Conservation (phyloP, 768 basidiomycete species). For the Leccinum aurantiacum region DNA sequence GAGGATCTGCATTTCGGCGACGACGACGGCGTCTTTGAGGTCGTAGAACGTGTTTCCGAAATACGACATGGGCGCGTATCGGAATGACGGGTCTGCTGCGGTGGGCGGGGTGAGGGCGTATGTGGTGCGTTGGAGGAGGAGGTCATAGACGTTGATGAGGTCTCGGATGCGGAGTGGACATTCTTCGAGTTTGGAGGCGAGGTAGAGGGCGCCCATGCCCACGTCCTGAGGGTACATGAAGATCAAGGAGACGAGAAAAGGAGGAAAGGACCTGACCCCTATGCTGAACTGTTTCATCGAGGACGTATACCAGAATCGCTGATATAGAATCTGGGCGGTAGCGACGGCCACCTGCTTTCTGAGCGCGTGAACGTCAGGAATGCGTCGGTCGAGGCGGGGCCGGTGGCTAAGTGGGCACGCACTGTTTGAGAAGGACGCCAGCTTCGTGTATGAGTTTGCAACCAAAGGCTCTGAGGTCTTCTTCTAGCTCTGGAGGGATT, state of each 20-base stretch:
- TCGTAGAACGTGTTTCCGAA: slow-evolving; percentile 90
- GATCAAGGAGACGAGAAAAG: slow-evolving; percentile 8
- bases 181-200: slow-evolving; percentile 91
- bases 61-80: slow-evolving; percentile 85
- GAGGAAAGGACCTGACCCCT: slow-evolving; percentile 55
- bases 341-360: slow-evolving; percentile 97
- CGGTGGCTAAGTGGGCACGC: slow-evolving; percentile 26
- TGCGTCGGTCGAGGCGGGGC: background rate
- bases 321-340: slow-evolving; percentile 94
- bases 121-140: slow-evolving; percentile 73
- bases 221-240: slow-evolving; percentile 56
- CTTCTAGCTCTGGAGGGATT: slow-evolving; percentile 76
- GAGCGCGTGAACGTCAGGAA: slow-evolving; percentile 4
- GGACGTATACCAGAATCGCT: slow-evolving; percentile 94
- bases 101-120: slow-evolving; percentile 42
- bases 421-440: slow-evolving; percentile 90
- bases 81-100: slow-evolving; percentile 41
- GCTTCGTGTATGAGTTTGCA: slow-evolving; percentile 96
- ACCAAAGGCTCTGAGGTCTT: slow-evolving; percentile 86
- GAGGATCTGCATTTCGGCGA: slow-evolving; percentile 96
- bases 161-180: slow-evolving; percentile 90
- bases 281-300: slow-evolving; percentile 95
- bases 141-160: slow-evolving; percentile 91
- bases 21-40: slow-evolving; percentile 89
- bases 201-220: slow-evolving; percentile 84